A percentile compares a stretch with the other conserved stretches of the same genome.
These are phyloP conservation scores for Populus hybrid DNA, from an alignment of 441 rosid species.

Conservation along the genomic window DNA sequence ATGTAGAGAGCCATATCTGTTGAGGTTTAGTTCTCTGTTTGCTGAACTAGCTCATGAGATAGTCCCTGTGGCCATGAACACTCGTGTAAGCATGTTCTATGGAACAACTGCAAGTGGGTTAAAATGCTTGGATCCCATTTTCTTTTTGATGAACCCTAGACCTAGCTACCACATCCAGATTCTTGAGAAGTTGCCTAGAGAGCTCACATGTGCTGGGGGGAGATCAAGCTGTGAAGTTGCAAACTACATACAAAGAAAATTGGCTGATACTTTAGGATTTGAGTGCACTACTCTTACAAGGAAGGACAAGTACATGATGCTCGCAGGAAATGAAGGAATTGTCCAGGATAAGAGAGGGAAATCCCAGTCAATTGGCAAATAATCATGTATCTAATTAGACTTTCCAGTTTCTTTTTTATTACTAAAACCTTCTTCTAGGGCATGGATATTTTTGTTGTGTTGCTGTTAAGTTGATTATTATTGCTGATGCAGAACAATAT, in stretches of 20 bases:
- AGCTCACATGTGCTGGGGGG: constrained; percentile 75
- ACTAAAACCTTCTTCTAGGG: background rate
- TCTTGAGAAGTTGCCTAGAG: constrained; percentile 61
- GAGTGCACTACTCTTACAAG: constrained; percentile 82
- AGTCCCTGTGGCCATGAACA: constrained; percentile 75
- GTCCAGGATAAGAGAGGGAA: constrained; percentile 30
- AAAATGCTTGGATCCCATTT: constrained; percentile 81
- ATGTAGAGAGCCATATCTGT: constrained; percentile 81
- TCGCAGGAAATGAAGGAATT: constrained; percentile 87
- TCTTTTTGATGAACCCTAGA: constrained; percentile 84
- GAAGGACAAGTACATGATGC: constrained; percentile 81
- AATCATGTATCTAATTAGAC: background rate
- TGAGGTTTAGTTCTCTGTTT: constrained; percentile 87
- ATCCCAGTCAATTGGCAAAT: background rate
- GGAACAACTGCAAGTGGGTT: constrained; percentile 93
- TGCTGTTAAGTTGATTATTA: background rate
- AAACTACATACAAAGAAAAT: constrained; percentile 58
- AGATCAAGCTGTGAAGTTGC: constrained; percentile 77
- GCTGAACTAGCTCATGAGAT: constrained; percentile 84
- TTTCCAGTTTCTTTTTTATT: background rate
- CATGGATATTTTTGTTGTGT: background rate
- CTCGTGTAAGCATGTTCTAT: constrained; percentile 70
- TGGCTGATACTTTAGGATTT: constrained; percentile 74
- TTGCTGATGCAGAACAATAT: no score
- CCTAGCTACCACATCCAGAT: constrained; percentile 56